Percentiles rank a stretch among this genome's conserved stretches.
Conservation (phyloP, 1,284 basidiomycete species). For the Trametes hirsuta region DNA sequence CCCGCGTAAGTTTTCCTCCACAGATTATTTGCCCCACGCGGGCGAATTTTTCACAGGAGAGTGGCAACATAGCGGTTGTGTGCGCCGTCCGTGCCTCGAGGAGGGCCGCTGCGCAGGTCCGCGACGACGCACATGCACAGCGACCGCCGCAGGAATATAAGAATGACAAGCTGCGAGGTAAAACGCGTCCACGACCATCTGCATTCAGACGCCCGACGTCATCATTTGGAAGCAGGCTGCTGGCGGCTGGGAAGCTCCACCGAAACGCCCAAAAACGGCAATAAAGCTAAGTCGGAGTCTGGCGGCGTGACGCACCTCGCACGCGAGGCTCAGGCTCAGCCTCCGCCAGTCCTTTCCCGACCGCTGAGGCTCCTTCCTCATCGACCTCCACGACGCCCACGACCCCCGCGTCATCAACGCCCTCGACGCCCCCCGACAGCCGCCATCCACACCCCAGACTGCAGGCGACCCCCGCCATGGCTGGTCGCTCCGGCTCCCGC, state of each 20-base stretch:
- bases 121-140: too few species aligned
- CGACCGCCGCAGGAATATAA: too few species aligned
- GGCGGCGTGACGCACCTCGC: slow-evolving; percentile 12
- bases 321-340: slow-evolving; percentile 7
- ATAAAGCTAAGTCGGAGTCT: slow-evolving; percentile 14
- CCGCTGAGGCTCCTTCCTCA: slow-evolving; percentile 12
- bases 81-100: too few species aligned
- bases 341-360: slow-evolving; percentile 8
- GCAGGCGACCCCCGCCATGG: slow-evolving; percentile 27
- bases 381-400: slow-evolving; percentile 1
- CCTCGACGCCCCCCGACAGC: background rate
- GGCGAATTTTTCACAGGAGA: too few species aligned
- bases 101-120: too few species aligned
- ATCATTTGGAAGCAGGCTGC: too few species aligned
- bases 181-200: too few species aligned
- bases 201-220: too few species aligned
- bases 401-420: slow-evolving; percentile 3
- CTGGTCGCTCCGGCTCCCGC: slow-evolving; percentile 33
- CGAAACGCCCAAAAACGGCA: slow-evolving; percentile 10
- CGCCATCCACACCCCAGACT: background rate
- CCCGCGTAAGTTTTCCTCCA: too few species aligned
- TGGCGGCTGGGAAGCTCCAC: slow-evolving; percentile 14
- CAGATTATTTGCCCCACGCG: too few species aligned
- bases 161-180: too few species aligned
- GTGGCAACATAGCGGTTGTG: too few species aligned